Percentiles rank a stretch among this genome's conserved stretches.
These are phyloP conservation scores for Pyrenophora tritici-repentis DNA, from an alignment of 2,329 filamentous ascomycete species.

Conservation along the genomic window DNA sequence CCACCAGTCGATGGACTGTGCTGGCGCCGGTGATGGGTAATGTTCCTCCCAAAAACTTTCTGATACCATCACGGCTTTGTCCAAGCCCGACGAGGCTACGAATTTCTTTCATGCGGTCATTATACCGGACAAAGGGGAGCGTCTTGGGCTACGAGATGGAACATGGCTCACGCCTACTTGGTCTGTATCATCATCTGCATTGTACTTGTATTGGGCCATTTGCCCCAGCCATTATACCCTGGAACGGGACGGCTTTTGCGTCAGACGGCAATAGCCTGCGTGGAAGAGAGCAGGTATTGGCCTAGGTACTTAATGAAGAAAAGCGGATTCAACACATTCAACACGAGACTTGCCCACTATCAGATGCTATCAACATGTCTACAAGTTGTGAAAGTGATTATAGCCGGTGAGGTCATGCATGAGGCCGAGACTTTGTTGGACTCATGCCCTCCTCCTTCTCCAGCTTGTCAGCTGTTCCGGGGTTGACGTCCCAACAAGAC, in stretches of 20 bases:
- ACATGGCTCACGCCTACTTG: slow-evolving; percentile 47
- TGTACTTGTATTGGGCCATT: slow-evolving; percentile 47
- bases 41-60: slow-evolving; percentile 40
- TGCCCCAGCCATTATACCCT: slow-evolving; percentile 44
- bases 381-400: slow-evolving; percentile 6
- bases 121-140: slow-evolving; percentile 33
- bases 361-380: background rate
- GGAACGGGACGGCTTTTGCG: slow-evolving; percentile 26
- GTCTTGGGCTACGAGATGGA: slow-evolving; percentile 39
- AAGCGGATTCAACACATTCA: slow-evolving; percentile 30
- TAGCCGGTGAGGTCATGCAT: slow-evolving; percentile 20
- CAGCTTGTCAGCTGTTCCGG: slow-evolving; percentile 24
- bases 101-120: slow-evolving; percentile 41
- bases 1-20: slow-evolving; percentile 8
- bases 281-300: slow-evolving; percentile 36
- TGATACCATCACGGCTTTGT: slow-evolving; percentile 42
- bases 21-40: slow-evolving; percentile 34
- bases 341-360: background rate
- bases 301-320: slow-evolving; percentile 45
- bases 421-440: slow-evolving; percentile 11
- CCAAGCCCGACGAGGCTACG: slow-evolving; percentile 47
- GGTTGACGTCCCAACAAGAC: slow-evolving; percentile 39
- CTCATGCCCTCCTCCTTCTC: background rate
- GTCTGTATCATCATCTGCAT: slow-evolving; percentile 49
- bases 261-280: slow-evolving; percentile 37